Evolutionary conservation across 106 monocot species (phyloP), one percentile per base, ranked within the genome.

Genomic region (Dactylorhiza incarnata): DNA sequence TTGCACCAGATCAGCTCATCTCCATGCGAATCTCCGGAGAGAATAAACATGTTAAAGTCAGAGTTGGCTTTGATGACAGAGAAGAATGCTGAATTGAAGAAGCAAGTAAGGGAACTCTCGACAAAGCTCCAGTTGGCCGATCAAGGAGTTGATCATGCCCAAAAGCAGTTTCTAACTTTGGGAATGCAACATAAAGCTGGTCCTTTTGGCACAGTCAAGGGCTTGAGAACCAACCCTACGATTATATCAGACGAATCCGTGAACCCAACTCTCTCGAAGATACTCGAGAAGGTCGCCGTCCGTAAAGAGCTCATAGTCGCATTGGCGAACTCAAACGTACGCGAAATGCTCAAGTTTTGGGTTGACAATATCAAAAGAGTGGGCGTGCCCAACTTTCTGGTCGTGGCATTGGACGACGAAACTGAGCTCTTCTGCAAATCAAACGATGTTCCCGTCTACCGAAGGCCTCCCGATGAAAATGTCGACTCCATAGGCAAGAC

Each of bases 281-380:
- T 89, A 73, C 86, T 99, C 9, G 84, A 99, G 78, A 75, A 85
- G 68, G 69, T 99, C 15, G 89, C 89, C 71, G 68, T 91, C 16
- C 48, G 44, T 11, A 94, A 86, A 48, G 97, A 99, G 73, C 79
- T 94, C 7, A 91, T 99, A 77, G 82, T 94, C 70, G 84, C 83
- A 7, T 74, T 99, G 5, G 97, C 97, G 25, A 99, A 99, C 79
- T 82, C 87, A 37, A 89, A 94, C 62, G 97, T 99, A 49, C 89
- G 70, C 75, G 86, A 89, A 9, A 94, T 88, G 94, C 67, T 99
- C 23, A 84, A 83, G 43, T 63, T 99, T 14, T 99, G 94, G 89
- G 87, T 84, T 73, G 63, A 85, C 24, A 94, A 78, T 72, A 89
- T 99, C 48, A 89, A 99, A 83, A 87, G 79, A 80, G 87, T 91